These are phyloP conservation scores for Fusarium luffae DNA, from an alignment of 2,329 filamentous ascomycete genomes.

Conservation along the genomic window DNA sequence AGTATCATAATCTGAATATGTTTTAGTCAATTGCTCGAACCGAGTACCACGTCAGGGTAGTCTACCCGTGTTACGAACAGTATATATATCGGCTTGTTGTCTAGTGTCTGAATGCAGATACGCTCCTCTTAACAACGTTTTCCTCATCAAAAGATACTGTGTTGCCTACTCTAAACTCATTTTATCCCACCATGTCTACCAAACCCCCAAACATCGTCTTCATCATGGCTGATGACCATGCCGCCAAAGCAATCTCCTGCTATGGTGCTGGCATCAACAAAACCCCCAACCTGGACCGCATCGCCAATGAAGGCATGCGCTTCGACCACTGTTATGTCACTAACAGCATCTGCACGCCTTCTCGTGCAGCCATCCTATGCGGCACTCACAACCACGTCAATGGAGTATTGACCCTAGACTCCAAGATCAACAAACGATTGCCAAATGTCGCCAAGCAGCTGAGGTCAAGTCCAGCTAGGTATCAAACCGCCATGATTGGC, in stretches of 20 bases:
- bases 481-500: slow-evolving; percentile 63
- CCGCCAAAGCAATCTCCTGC: slow-evolving; percentile 60
- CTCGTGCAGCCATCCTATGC: slow-evolving; percentile 60
- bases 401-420: slow-evolving; percentile 60
- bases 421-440: slow-evolving; percentile 58
- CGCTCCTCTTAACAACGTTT: too few relatives aligned
- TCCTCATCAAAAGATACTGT: too few relatives aligned
- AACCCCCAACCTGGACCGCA: slow-evolving; percentile 62
- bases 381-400: slow-evolving; percentile 66
- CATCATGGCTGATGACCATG: slow-evolving; percentile 67
- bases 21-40: too few relatives aligned
- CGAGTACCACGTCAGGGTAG: too few relatives aligned
- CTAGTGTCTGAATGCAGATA: too few relatives aligned
- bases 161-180: too few relatives aligned
- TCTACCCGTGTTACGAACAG: too few relatives aligned
- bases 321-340: slow-evolving; percentile 67
- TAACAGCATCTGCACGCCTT: slow-evolving; percentile 65
- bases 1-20: too few relatives aligned
- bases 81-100: too few relatives aligned
- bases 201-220: slow-evolving; percentile 53
- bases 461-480: slow-evolving; percentile 53
- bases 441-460: slow-evolving; percentile 65
- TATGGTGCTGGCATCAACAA: slow-evolving; percentile 64
- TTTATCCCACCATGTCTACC: too few relatives aligned
- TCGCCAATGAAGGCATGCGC: slow-evolving; percentile 61